phyloP scores from a whole-genome alignment of 164 flowering plant species.

The Buxus sempervirens region DNA sequence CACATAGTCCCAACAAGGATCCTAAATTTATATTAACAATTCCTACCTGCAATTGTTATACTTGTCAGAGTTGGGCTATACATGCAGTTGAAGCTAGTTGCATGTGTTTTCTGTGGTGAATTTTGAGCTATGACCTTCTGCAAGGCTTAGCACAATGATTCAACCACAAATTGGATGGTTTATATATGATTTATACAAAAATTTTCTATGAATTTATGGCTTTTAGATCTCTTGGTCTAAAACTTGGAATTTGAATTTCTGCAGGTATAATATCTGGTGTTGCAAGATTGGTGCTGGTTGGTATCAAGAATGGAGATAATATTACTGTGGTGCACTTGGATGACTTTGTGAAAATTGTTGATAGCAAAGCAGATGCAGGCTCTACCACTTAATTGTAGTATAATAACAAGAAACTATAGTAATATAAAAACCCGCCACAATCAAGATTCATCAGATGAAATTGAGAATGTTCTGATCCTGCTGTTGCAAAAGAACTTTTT shows the following conservation, averaged over 20 bases:
- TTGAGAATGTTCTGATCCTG: too few species aligned
- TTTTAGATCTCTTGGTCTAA: not conserved
- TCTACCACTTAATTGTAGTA: not conserved
- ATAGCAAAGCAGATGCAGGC: not conserved
- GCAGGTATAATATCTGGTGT: constrained; percentile 25
- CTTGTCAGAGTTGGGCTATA: not conserved
- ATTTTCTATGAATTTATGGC: not conserved
- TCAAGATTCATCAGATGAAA: too few species aligned
- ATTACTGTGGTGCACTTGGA: constrained; percentile 20
- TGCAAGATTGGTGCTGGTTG: constrained; percentile 23
- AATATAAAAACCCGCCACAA: too few species aligned
- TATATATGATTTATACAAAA: not conserved
- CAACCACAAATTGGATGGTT: not conserved
- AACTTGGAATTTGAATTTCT: not conserved
- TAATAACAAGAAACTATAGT: too few species aligned
- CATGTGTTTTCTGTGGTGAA: not conserved
- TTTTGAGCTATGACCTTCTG: not conserved
- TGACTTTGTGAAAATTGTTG: constrained; percentile 19
- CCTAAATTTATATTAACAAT: not conserved
- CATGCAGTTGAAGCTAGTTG: not conserved
- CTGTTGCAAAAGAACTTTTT: too few species aligned
- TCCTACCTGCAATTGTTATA: not conserved
- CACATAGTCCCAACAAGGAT: not conserved
- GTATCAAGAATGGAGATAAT: constrained; percentile 19
- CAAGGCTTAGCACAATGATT: not conserved